Conservation (phyloP, 331 rosid genomes). For the Prunus yedoensis region DNA sequence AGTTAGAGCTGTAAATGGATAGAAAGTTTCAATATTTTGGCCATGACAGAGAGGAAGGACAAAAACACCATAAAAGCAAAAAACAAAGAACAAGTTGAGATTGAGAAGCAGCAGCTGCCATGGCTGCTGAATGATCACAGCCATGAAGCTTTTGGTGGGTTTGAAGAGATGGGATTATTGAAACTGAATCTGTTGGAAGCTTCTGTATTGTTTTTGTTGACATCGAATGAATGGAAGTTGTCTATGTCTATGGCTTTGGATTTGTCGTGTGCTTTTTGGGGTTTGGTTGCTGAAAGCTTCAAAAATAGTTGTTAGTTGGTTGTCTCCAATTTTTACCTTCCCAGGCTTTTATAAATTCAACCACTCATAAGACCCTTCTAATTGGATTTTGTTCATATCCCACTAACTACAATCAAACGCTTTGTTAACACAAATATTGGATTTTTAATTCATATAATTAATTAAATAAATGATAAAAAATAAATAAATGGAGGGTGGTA, state of each 20-base stretch:
- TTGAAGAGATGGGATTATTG: neutral
- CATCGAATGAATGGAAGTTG: slow-evolving; percentile 8
- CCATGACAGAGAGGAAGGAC: slow-evolving; percentile 27
- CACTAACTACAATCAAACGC: neutral
- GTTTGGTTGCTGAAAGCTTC: slow-evolving; percentile 56
- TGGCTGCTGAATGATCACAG: slow-evolving; percentile 34
- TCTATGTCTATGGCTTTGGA: neutral
- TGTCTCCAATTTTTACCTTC: neutral
- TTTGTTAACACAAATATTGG: neutral
- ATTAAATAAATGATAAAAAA: neutral
- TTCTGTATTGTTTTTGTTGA: slow-evolving; percentile 12
- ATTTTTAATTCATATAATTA: neutral
- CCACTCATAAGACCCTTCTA: slow-evolving; percentile 24
- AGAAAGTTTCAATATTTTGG: slow-evolving; percentile 74
- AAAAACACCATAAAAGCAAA: neutral
- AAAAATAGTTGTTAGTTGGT: slow-evolving; percentile 33
- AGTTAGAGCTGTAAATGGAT: slow-evolving; percentile 36
- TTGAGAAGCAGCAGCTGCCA: slow-evolving; percentile 31
- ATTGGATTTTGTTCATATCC: slow-evolving; percentile 7
- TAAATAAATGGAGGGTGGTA: neutral
- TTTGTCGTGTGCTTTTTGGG: slow-evolving; percentile 37
- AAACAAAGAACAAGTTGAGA: neutral
- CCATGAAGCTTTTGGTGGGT: slow-evolving; percentile 40
- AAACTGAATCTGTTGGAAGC: slow-evolving; percentile 23
- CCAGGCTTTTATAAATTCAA: slow-evolving; percentile 15